These are phyloP conservation scores for Xerocomus spinulosus DNA, from an alignment of 768 basidiomycete species.

Conservation along the genomic window DNA sequence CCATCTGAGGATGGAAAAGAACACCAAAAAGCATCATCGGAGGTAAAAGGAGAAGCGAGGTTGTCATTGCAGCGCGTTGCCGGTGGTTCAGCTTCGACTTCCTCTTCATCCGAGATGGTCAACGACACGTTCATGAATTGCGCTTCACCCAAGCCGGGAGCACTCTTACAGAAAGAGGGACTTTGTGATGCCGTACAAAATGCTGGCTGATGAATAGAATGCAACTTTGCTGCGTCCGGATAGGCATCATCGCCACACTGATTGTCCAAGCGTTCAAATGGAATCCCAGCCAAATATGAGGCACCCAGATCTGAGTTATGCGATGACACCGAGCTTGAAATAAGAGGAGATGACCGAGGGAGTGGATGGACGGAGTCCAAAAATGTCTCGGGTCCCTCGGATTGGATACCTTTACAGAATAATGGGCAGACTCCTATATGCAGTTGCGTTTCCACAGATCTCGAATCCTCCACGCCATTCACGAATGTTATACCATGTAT, in stretches of 20 bases:
- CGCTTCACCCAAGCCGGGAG: background rate
- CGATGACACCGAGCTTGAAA: slow-evolving; percentile 12
- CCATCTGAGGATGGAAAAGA: background rate
- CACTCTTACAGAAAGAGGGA: background rate
- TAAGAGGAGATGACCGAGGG: slow-evolving; percentile 23
- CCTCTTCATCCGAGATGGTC: background rate
- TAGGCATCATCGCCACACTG: background rate
- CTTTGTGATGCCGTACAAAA: background rate
- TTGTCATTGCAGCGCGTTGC: background rate
- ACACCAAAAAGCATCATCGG: background rate
- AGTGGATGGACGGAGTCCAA: slow-evolving; percentile 2
- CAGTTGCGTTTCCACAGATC: background rate
- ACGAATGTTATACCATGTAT: background rate
- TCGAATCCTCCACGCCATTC: slow-evolving; percentile 3
- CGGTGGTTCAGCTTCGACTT: background rate
- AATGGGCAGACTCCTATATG: background rate
- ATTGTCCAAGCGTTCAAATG: background rate
- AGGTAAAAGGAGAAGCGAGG: background rate
- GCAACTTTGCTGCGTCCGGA: background rate
- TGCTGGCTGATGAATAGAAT: background rate
- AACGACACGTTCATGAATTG: background rate
- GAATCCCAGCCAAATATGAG: slow-evolving; percentile 14
- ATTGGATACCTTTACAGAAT: background rate
- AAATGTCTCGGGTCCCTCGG: background rate
- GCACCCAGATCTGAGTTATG: slow-evolving; percentile 18